Evolutionary conservation across 208 protist species (phyloP), one percentile per base, ranked within the genome.

Genomic region (Acanthamoeba lenticulata): DNA sequence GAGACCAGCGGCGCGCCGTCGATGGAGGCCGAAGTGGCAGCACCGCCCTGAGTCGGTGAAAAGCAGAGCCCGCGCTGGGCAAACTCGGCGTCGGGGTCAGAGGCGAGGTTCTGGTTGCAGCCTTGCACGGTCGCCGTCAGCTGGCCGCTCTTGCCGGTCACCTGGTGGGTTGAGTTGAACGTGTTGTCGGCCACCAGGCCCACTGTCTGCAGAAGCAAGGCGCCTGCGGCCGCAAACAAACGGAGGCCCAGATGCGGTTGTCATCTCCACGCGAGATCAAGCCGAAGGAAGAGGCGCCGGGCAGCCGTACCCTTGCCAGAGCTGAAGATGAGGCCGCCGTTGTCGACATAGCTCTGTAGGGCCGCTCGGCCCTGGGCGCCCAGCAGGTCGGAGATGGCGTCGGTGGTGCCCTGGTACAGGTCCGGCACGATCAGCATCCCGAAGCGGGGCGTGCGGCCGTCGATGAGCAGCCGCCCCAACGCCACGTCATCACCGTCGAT

Each of bases 381-480:
- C n/a, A 94, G 85, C 11, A 52, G 44, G 0, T 34, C 9, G 3
- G 57, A n/a, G 45, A 94, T 94, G 44, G 52, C 21, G 32, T 32
- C 40, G 42, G 24, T 24, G 15, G 72, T 62, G 60, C 86, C 85
- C 38, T 29, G n/a, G 27, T 86, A 86, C n/a, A 94, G 47, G 47
- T 94, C 92, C 13, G 57, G 45, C 34, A 94, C 55, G 60, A 94
- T 94, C 32, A 94, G 40, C 36, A 94, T 88, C 1, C 88, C 90
- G 47, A 94, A 94, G 11, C 90, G 47, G 21, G 49, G 81, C 29
- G 2, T 0, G 24, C 9, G 27, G 34, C 88, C 90, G 47, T 94
- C 79, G 57, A 86, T 29, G 36, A 94, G 81, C 60, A 94, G 36
- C 45, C 44, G 11, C 17, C 57, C 79, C 1, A 21, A 17, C 19